Conservation (phyloP, 805 yeast genomes). For the Candida qinlingensis region DNA sequence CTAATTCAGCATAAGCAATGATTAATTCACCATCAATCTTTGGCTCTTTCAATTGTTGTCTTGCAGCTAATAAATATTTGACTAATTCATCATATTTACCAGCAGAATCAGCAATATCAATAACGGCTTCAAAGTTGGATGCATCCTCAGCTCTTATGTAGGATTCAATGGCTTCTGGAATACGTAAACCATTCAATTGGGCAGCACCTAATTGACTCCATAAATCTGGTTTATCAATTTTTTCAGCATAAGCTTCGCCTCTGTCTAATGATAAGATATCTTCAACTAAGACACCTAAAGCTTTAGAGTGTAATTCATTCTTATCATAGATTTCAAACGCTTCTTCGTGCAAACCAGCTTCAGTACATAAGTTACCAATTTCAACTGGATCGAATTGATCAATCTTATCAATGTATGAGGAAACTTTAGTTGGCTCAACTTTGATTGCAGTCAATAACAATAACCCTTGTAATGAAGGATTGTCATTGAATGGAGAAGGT, state of each 20-base stretch:
- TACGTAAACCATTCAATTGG: conserved; percentile 87
- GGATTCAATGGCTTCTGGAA: conserved; percentile 87
- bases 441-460: conserved; percentile 91
- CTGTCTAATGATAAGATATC: conserved; percentile 92
- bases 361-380: conserved; percentile 88
- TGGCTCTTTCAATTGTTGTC: conserved; percentile 87
- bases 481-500: conserved; percentile 95
- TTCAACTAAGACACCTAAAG: conserved; percentile 87
- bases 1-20: conserved; percentile 78
- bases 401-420: conserved; percentile 78
- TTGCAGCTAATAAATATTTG: conserved; percentile 84
- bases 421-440: conserved; percentile 85
- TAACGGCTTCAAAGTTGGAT: conserved; percentile 81
- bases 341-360: conserved; percentile 84
- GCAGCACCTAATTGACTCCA: conserved; percentile 97
- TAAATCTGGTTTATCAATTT: conserved; percentile 74
- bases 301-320: conserved; percentile 69
- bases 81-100: conserved; percentile 94
- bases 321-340: conserved; percentile 90
- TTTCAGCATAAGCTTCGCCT: conserved; percentile 90
- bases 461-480: conserved; percentile 91
- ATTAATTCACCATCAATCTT: conserved; percentile 88
- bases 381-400: conserved; percentile 91
- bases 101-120: conserved; percentile 92
- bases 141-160: conserved; percentile 92